Evolutionary conservation across 257 asterid species (phyloP).

Genomic region (Agastache rugosa): DNA sequence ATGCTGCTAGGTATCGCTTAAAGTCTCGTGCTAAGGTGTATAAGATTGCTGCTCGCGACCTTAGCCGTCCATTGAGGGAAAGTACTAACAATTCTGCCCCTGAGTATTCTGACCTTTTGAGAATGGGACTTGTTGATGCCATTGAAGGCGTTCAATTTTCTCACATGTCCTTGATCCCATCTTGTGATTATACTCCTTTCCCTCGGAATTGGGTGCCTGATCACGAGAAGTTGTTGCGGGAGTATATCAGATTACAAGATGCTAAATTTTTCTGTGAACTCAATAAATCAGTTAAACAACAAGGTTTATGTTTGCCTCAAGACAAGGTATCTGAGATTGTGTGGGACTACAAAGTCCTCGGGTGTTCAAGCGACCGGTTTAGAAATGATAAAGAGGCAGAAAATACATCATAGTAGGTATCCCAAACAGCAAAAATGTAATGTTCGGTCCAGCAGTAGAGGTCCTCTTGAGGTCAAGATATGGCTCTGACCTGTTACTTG

Average conservation of each 20-base stretch:
- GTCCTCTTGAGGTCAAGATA: background rate
- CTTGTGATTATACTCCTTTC: constrained; percentile 93
- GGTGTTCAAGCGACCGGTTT: constrained; percentile 54
- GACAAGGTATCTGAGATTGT: constrained; percentile 78
- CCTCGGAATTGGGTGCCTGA: constrained; percentile 90
- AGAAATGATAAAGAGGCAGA: constrained; percentile 38
- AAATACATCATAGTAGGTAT: constrained; percentile 27
- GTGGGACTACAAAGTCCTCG: constrained; percentile 83
- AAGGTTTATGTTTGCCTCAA: constrained; percentile 72
- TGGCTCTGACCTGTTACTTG: background rate
- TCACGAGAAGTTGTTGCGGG: constrained; percentile 76
- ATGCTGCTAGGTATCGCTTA: constrained; percentile 92
- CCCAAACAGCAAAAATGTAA: background rate
- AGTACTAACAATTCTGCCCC: constrained; percentile 84
- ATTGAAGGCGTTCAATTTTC: constrained; percentile 94
- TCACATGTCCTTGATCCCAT: constrained; percentile 73
- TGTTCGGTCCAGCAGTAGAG: background rate
- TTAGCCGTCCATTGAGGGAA: constrained; percentile 82
- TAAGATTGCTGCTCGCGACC: constrained; percentile 81
- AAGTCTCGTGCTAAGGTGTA: constrained; percentile 97
- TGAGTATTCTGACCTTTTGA: constrained; percentile 90
- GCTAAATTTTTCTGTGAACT: constrained; percentile 77
- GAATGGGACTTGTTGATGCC: constrained; percentile 92
- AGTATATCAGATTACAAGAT: constrained; percentile 76
- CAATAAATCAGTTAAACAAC: constrained; percentile 61